Evolutionary conservation across 202 grass and related monocot species (phyloP).

Genomic region (Eragrostis tef): DNA sequence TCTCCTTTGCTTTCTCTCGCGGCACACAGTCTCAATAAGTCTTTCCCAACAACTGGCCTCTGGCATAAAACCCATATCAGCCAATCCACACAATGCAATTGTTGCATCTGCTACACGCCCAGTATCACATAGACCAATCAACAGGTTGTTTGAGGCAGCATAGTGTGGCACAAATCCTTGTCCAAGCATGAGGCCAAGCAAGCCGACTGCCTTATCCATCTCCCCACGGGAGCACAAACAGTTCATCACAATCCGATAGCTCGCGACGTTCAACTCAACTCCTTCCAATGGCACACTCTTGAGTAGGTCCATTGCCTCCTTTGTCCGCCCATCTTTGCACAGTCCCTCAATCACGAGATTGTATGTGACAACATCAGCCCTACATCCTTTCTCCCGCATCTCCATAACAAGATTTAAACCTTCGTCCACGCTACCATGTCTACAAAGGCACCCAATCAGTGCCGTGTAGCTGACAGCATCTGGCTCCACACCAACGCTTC

Average conservation of each 20-base stretch:
- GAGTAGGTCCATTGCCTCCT: constrained; percentile 66
- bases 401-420: constrained; percentile 77
- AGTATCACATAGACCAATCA: constrained; percentile 69
- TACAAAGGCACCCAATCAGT: constrained; percentile 74
- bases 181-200: constrained; percentile 71
- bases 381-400: constrained; percentile 71
- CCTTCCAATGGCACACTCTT: constrained; percentile 61
- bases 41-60: constrained; percentile 63
- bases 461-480: constrained; percentile 83
- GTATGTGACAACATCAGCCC: constrained; percentile 75
- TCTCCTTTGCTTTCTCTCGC: constrained; percentile 64
- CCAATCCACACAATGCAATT: constrained; percentile 65
- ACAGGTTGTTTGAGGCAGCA: constrained; percentile 72
- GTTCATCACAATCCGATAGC: constrained; percentile 86
- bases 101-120: constrained; percentile 68
- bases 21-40: constrained; percentile 60
- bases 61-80: constrained; percentile 63
- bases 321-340: constrained; percentile 57
- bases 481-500: constrained; percentile 56
- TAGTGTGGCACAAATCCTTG: constrained; percentile 74
- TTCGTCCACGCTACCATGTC: constrained; percentile 68
- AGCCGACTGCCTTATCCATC: constrained; percentile 61
- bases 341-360: constrained; percentile 81
- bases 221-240: constrained; percentile 57
- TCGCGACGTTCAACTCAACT: constrained; percentile 63